These are phyloP conservation scores for Cryptosporidium viatorum DNA, from an alignment of 169 alveolate species.

Conservation along the genomic window DNA sequence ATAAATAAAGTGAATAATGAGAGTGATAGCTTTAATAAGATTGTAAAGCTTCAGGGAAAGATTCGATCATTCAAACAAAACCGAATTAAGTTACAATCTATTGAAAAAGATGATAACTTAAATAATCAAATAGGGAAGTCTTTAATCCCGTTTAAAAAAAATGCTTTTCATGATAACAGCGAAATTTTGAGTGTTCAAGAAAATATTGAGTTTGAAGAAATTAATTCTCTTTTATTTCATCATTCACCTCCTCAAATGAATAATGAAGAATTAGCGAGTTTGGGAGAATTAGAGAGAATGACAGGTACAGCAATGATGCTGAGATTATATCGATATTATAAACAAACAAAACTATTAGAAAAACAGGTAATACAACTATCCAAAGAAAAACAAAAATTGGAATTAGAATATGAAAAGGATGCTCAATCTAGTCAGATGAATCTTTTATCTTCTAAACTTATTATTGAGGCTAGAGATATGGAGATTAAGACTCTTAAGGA, in stretches of 20 bases:
- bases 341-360: constrained; percentile 30
- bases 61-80: constrained; percentile 36
- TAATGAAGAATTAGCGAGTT: neutral
- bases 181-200: neutral
- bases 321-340: constrained; percentile 64
- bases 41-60: constrained; percentile 55
- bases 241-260: constrained; percentile 33
- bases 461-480: constrained; percentile 63
- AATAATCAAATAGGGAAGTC: neutral
- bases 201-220: constrained; percentile 23
- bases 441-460: constrained; percentile 36
- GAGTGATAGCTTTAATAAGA: constrained; percentile 28
- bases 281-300: constrained; percentile 21
- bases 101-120: neutral
- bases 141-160: neutral
- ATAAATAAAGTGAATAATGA: constrained; percentile 23
- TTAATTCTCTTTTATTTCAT: neutral
- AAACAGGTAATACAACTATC: constrained; percentile 58
- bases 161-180: neutral
- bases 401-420: constrained; percentile 69
- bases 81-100: constrained; percentile 4
- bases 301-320: constrained; percentile 61
- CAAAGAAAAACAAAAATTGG: constrained; percentile 56
- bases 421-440: constrained; percentile 38
- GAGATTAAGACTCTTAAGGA: constrained; percentile 51